A percentile compares a stretch with the other conserved stretches of the same genome.
Conservation (phyloP, 495 filamentous ascomycete genomes). For the Talaromyces adpressus region DNA sequence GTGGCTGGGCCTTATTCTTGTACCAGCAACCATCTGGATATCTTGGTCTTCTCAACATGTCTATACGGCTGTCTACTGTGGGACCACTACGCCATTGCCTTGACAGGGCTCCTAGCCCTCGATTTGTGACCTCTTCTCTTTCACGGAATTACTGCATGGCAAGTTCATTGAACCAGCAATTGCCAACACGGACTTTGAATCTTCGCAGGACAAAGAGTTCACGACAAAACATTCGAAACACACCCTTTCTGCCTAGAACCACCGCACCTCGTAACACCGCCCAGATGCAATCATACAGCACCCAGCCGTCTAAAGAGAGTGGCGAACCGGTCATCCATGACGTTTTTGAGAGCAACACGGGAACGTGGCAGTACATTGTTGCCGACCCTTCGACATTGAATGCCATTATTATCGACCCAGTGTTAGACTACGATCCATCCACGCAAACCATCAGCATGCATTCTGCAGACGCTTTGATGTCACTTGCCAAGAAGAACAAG, state of each 20-base stretch:
- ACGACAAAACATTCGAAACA: background rate
- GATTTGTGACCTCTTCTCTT: background rate
- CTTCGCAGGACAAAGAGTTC: background rate
- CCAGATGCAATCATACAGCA: background rate
- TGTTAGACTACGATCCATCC: constrained; percentile 48
- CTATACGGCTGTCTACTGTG: background rate
- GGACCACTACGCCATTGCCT: background rate
- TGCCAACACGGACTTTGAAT: background rate
- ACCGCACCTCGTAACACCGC: background rate
- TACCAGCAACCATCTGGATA: background rate
- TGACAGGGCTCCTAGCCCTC: background rate
- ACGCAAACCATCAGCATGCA: constrained; percentile 37
- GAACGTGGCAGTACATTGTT: constrained; percentile 60
- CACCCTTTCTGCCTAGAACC: background rate
- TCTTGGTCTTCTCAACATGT: background rate
- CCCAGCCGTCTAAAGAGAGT: background rate
- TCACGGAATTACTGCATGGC: background rate
- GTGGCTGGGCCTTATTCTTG: background rate
- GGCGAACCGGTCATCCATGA: constrained; percentile 35
- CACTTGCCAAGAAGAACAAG: constrained; percentile 27
- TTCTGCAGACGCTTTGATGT: constrained; percentile 42
- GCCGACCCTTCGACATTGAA: constrained; percentile 37
- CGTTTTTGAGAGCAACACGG: constrained; percentile 35
- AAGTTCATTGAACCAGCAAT: background rate
- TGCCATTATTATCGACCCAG: constrained; percentile 53